phyloP scores from a whole-genome alignment of 2,329 filamentous ascomycete genomes.

The Bipolaris cookei region DNA sequence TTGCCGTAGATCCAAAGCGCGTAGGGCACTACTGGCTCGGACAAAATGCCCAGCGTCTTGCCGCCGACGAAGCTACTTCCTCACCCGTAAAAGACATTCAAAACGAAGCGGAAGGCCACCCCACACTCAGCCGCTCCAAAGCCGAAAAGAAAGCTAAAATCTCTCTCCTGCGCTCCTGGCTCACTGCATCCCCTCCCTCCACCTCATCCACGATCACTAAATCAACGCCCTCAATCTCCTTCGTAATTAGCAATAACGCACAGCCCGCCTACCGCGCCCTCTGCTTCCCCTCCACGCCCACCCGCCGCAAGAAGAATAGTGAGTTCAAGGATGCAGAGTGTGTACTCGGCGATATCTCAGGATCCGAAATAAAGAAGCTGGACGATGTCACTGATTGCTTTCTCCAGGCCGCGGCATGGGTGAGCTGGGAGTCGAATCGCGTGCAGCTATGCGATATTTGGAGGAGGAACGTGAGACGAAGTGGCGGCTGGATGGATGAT shows the following conservation, averaged over 20 bases:
- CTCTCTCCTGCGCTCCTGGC: conserved; percentile 58
- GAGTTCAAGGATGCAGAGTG: not conserved
- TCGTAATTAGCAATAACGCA: conserved; percentile 20
- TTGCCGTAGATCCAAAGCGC: conserved; percentile 46
- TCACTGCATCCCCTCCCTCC: conserved; percentile 23
- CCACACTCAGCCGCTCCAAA: conserved; percentile 49
- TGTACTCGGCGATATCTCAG: not conserved
- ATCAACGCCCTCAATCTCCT: conserved; percentile 22
- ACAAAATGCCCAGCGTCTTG: conserved; percentile 15
- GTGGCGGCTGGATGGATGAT: not conserved
- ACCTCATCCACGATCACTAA: conserved; percentile 7
- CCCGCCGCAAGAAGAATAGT: conserved; percentile 7
- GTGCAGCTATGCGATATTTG: conserved; percentile 20
- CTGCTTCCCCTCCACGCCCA: conserved; percentile 9
- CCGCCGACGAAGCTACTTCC: not conserved
- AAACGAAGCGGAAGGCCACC: conserved; percentile 18
- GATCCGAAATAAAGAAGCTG: conserved; percentile 60
- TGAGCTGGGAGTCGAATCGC: conserved; percentile 73
- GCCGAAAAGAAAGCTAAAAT: conserved; percentile 68
- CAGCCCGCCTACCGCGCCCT: conserved; percentile 16
- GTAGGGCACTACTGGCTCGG: conserved; percentile 48
- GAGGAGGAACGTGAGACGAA: not conserved
- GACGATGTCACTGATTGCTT: conserved; percentile 84
- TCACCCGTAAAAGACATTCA: not conserved
- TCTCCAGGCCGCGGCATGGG: conserved; percentile 77